Conservation (phyloP, 129 eudicot species). For the Centella asiatica region DNA sequence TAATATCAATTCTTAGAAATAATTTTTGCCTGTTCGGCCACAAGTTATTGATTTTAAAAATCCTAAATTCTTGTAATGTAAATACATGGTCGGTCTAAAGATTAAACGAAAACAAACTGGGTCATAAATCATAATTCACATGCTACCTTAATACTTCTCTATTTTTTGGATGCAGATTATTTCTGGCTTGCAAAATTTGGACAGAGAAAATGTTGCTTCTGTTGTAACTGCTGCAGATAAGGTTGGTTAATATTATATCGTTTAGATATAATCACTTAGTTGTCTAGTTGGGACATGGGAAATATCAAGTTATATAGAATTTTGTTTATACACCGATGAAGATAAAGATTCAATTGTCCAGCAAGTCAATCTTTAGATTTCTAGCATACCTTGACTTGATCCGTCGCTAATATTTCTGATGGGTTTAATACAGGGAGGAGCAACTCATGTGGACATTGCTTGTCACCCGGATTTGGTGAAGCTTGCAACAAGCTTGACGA, state of each 20-base stretch:
- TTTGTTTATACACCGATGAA: not conserved
- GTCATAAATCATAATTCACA: too few relatives aligned
- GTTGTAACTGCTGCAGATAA: slow-evolving; percentile 95
- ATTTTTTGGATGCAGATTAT: slow-evolving; percentile 62
- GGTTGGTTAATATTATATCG: slow-evolving; percentile 18
- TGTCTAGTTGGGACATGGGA: too few relatives aligned
- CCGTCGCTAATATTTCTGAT: not conserved
- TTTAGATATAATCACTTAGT: too few relatives aligned
- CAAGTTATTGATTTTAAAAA: too few relatives aligned
- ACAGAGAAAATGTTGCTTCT: slow-evolving; percentile 77
- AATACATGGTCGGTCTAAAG: too few relatives aligned
- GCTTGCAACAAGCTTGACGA: slow-evolving; percentile 67
- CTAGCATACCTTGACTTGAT: not conserved
- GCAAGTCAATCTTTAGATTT: not conserved
- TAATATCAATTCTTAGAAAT: too few relatives aligned
- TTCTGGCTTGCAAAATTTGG: slow-evolving; percentile 81
- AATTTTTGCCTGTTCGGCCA: too few relatives aligned
- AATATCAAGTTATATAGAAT: not conserved
- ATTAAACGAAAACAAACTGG: too few relatives aligned
- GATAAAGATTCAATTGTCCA: too few relatives aligned
- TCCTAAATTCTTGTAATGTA: too few relatives aligned
- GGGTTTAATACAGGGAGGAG: slow-evolving; percentile 67
- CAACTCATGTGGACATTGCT: slow-evolving; percentile 95
- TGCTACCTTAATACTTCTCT: too few relatives aligned
- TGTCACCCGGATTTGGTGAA: slow-evolving; percentile 90